Base-by-base conservation (phyloP, 139 green algal genomes). In the Tetradesmus lagerheimii region DNA sequence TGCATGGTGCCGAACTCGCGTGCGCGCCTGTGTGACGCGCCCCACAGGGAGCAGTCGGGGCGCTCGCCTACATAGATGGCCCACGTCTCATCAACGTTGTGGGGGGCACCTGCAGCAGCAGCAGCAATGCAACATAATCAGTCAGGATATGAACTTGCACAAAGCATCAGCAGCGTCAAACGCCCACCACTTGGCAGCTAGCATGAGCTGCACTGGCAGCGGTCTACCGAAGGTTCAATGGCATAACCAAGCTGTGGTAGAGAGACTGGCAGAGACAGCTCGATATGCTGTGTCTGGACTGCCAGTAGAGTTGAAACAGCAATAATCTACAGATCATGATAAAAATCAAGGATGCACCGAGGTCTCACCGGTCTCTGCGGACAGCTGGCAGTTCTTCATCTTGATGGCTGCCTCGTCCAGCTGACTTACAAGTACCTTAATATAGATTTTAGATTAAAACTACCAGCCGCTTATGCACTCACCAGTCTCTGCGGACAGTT, bases 61-160 rank as follows among this genome's bases (percentile, higher is more conserved):
- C 76, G 34, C 64, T 87, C 83, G 31, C 89, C 89, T 6, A 85
- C 71, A 43, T 86, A 92, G 47, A 92, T 85, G 78, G 81, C 85
- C 50, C 80, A 91, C 38, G 83, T 88, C 89, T 92, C 89, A 79
- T 92, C 89, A 41, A 92, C 23, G 47, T 89, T 89, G 83, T 92
- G 89, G 27, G 89, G 89, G 14, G 89, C 89, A 57, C 89, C 89
- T 89, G 43, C 43, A 84, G 16, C 76, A 82, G 76, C 35, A 37
- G 76, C 23, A 29, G 76, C 37, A 53, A n/a, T n/a, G 35, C 15
- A 45, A 15, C 20, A 14, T 11, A 31, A 16, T 31, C 11, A 37
- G 4, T 12, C 66, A 76, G 16, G 66, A 29, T n/a, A 29, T n/a
- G n/a, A n/a, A n/a, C 62, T 34, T 9, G 62, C 62, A 74, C 62